Evolutionary conservation across 768 basidiomycete genomes (phyloP).

Genomic region (Cytidiella melzeri): DNA sequence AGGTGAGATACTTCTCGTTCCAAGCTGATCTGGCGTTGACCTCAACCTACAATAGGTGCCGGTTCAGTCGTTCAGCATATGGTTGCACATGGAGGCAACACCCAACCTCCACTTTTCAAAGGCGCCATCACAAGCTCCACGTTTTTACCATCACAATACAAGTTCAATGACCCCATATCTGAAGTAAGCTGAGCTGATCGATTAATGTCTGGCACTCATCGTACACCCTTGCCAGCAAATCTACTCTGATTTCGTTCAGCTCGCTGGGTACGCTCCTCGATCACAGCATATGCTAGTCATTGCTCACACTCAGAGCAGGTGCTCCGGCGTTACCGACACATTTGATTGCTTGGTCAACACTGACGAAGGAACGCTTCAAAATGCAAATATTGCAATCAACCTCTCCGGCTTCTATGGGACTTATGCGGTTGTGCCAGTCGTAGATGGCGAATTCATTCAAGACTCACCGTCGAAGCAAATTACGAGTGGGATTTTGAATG

Average conservation of each 20-base stretch:
- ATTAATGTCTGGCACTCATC: too few relatives aligned
- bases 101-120: background rate
- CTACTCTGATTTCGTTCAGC: background rate
- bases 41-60: background rate
- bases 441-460: background rate
- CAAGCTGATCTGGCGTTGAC: background rate
- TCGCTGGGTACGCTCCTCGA: background rate
- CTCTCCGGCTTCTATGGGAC: background rate
- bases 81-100: background rate
- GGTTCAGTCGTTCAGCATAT: background rate
- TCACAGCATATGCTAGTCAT: too few relatives aligned
- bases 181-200: background rate
- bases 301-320: too few relatives aligned
- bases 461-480: background rate
- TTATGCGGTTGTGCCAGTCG: background rate
- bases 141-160: background rate
- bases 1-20: background rate
- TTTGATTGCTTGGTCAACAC: background rate
- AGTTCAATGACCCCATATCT: background rate
- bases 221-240: background rate
- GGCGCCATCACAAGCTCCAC: background rate
- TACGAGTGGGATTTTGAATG: background rate
- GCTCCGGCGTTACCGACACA: background rate
- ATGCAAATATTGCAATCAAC: background rate
- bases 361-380: background rate